Percentiles rank a stretch among this genome's conserved stretches.
Evolutionary conservation across 495 filamentous ascomycete genomes (phyloP).

Genomic region (Opeltia flavorubescens): DNA sequence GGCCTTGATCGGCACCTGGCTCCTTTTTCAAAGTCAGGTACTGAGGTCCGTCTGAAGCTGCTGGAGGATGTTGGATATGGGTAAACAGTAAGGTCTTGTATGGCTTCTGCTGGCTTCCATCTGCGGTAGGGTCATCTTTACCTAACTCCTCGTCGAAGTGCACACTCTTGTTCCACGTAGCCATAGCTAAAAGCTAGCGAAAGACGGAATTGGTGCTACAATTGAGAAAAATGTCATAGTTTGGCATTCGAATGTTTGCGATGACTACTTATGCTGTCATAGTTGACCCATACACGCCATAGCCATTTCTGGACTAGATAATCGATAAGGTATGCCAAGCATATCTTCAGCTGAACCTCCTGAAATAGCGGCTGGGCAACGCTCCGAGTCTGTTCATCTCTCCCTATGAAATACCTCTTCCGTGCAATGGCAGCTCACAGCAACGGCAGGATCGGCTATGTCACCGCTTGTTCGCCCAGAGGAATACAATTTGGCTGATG

Average conservation of each 20-base stretch:
- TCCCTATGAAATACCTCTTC: not conserved
- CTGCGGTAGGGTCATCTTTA: constrained; percentile 49
- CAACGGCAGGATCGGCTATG: constrained; percentile 19
- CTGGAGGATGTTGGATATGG: constrained; percentile 54
- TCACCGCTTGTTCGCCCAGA: constrained; percentile 29
- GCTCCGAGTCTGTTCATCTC: not conserved
- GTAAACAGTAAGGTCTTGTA: constrained; percentile 72
- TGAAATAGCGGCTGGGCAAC: not conserved
- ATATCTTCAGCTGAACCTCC: too few relatives aligned
- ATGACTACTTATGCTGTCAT: not conserved
- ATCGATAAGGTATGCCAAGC: too few relatives aligned
- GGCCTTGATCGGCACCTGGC: constrained; percentile 47
- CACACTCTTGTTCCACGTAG: constrained; percentile 29
- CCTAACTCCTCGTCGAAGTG: constrained; percentile 74
- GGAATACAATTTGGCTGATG: constrained; percentile 32
- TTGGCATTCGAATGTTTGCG: too few relatives aligned
- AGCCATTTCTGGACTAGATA: too few relatives aligned
- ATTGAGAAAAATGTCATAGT: too few relatives aligned
- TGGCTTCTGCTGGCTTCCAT: constrained; percentile 55
- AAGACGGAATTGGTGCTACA: not conserved
- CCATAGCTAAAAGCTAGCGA: constrained; percentile 6
- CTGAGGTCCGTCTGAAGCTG: constrained; percentile 33
- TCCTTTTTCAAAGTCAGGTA: constrained; percentile 58
- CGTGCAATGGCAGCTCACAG: not conserved
- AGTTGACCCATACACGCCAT: not conserved